Conservation (phyloP, 2,329 filamentous ascomycete species). For the Alternaria conjuncta region DNA sequence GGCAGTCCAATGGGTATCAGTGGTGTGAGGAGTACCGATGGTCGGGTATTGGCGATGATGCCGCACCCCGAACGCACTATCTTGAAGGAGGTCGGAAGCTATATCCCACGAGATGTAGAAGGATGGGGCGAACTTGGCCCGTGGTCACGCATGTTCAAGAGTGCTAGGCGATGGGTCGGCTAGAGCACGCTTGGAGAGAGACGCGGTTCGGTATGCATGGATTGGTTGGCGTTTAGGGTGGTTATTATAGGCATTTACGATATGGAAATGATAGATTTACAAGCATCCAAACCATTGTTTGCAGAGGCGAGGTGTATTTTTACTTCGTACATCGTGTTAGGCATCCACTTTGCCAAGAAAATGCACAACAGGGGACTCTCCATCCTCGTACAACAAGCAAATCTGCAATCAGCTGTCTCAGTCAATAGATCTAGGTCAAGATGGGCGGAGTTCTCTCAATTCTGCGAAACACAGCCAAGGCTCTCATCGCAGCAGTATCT, state of each 20-base stretch:
- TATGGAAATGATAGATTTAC: conserved; percentile 5
- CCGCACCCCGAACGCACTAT: conserved; percentile 93
- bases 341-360: neutral
- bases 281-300: neutral
- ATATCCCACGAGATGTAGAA: conserved; percentile 67
- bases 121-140: conserved; percentile 83
- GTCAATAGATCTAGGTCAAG: neutral
- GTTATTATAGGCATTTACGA: neutral
- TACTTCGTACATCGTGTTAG: neutral
- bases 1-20: conserved; percentile 83
- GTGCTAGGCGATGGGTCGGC: conserved; percentile 88
- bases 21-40: conserved; percentile 77
- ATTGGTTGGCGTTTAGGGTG: conserved; percentile 1
- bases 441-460: neutral
- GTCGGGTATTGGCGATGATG: conserved; percentile 87
- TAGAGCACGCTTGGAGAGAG: neutral
- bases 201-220: neutral
- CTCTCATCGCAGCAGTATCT: neutral
- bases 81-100: conserved; percentile 78
- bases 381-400: neutral
- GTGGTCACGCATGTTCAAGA: conserved; percentile 86
- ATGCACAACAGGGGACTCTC: neutral
- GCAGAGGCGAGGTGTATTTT: neutral
- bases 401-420: neutral
- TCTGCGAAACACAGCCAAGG: neutral